Evolutionary conservation across 164 flowering plant species (phyloP).

Genomic region (Stephania yunnanensis): DNA sequence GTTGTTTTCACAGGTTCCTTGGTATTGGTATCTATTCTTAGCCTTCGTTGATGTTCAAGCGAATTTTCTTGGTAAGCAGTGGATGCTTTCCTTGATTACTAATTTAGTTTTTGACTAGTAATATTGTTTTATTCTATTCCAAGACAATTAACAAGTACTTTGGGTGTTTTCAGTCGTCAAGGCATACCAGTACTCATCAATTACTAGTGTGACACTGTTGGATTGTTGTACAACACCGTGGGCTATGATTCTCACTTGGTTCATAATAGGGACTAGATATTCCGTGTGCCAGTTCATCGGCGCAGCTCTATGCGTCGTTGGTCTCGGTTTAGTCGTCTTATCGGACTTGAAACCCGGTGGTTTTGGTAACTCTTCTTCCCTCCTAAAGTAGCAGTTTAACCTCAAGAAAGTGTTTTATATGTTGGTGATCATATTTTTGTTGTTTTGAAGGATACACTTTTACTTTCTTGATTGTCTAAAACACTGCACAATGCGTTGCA

Average conservation of each 20-base stretch:
- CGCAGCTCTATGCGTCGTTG: slow-evolving; percentile 47
- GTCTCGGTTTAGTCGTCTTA: slow-evolving; percentile 65
- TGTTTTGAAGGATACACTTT: neutral
- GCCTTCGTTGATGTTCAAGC: slow-evolving; percentile 78
- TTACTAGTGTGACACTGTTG: slow-evolving; percentile 74
- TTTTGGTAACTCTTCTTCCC: slow-evolving; percentile 41
- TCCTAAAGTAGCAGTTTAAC: neutral
- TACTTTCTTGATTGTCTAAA: neutral
- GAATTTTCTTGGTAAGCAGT: slow-evolving; percentile 56
- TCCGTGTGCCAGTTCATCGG: slow-evolving; percentile 57
- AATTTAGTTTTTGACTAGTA: too few species aligned
- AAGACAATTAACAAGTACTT: neutral
- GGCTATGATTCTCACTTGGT: slow-evolving; percentile 68
- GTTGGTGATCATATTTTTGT: neutral
- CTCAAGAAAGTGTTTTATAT: neutral
- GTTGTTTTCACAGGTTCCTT: slow-evolving; percentile 49
- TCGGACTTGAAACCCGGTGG: slow-evolving; percentile 68
- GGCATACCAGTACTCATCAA: slow-evolving; percentile 69
- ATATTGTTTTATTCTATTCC: neutral
- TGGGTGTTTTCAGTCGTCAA: slow-evolving; percentile 51
- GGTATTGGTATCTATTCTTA: slow-evolving; percentile 76
- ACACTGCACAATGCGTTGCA: slow-evolving; percentile 14
- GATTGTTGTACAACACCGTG: slow-evolving; percentile 77
- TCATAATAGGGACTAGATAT: slow-evolving; percentile 61
- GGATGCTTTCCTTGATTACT: neutral